These are phyloP conservation scores for Venustampulla echinocandica DNA, from an alignment of 495 filamentous ascomycete genomes.

Conservation along the genomic window DNA sequence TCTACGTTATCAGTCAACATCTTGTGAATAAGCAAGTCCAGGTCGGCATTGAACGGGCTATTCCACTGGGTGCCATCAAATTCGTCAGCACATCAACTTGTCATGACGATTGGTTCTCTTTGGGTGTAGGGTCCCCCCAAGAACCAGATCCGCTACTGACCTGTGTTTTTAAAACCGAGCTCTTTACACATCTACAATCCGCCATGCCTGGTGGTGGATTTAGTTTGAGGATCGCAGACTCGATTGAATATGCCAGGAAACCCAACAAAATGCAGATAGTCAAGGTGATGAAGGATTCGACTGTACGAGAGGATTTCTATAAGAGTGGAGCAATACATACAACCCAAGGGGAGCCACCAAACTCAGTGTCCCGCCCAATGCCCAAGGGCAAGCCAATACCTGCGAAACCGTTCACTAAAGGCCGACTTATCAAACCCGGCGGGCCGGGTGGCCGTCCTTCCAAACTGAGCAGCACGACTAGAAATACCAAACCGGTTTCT, in stretches of 20 bases:
- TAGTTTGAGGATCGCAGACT: slow-evolving; percentile 71
- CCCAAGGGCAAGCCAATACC: slow-evolving; percentile 78
- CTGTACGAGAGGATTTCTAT: slow-evolving; percentile 69
- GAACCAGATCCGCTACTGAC: slow-evolving; percentile 86
- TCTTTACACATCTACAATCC: slow-evolving; percentile 80
- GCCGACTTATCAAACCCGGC: slow-evolving; percentile 83
- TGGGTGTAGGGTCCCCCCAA: slow-evolving; percentile 78
- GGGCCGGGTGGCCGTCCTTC: slow-evolving; percentile 76
- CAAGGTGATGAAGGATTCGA: slow-evolving; percentile 80
- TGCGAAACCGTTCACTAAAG: slow-evolving; percentile 80
- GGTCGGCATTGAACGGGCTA: slow-evolving; percentile 70
- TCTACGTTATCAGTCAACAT: slow-evolving; percentile 80
- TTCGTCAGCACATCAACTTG: slow-evolving; percentile 67
- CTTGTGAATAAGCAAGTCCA: slow-evolving; percentile 72
- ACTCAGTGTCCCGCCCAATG: slow-evolving; percentile 73
- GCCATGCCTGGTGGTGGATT: slow-evolving; percentile 62
- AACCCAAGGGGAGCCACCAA: slow-evolving; percentile 70
- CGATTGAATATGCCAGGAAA: slow-evolving; percentile 96
- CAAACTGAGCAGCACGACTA: slow-evolving; percentile 44
- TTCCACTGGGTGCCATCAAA: slow-evolving; percentile 80
- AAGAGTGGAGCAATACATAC: slow-evolving; percentile 91
- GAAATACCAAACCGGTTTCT: slow-evolving; percentile 38
- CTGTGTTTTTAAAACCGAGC: slow-evolving; percentile 94
- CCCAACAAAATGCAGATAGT: slow-evolving; percentile 82
- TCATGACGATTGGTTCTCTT: slow-evolving; percentile 93